Evolutionary conservation across 1,284 basidiomycete species (phyloP).

Genomic region (Pisolithus thermaeus): DNA sequence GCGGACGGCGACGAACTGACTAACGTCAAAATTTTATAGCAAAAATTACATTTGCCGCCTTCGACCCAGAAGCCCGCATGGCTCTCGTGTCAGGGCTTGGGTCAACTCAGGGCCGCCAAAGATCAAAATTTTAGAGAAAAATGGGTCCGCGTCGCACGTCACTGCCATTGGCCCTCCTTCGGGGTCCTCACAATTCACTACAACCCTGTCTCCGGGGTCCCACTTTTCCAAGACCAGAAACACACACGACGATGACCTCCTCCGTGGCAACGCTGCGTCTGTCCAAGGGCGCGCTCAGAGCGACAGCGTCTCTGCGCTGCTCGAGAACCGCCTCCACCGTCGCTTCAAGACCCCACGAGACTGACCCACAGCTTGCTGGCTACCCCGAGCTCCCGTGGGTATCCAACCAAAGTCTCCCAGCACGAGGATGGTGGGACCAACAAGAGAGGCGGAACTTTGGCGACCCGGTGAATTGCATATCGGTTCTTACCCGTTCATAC

Average conservation of each 20-base stretch:
- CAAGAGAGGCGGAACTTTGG: constrained; percentile 83
- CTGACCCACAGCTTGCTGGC: constrained; percentile 63
- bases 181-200: too few relatives aligned
- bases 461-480: constrained; percentile 56
- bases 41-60: too few relatives aligned
- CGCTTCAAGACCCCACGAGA: constrained; percentile 30
- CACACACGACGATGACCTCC: constrained; percentile 12
- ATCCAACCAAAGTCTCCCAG: constrained; percentile 60
- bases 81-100: neutral
- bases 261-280: constrained; percentile 9
- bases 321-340: constrained; percentile 13
- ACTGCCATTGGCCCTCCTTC: too few relatives aligned
- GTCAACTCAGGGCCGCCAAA: too few relatives aligned
- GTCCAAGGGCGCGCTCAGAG: constrained; percentile 9
- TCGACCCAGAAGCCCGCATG: neutral
- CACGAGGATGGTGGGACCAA: constrained; percentile 77
- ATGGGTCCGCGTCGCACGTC: neutral
- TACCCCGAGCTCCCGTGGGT: constrained; percentile 76
- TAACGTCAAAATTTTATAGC: neutral
- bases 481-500: neutral
- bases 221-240: constrained; percentile 4
- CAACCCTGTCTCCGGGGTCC: neutral
- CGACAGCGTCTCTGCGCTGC: constrained; percentile 7
- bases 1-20: too few relatives aligned
- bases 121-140: neutral